Percentiles rank a stretch among this genome's conserved stretches.
Evolutionary conservation across 1,284 basidiomycete species (phyloP).

Genomic region (Cryptococcus jaspeensis): DNA sequence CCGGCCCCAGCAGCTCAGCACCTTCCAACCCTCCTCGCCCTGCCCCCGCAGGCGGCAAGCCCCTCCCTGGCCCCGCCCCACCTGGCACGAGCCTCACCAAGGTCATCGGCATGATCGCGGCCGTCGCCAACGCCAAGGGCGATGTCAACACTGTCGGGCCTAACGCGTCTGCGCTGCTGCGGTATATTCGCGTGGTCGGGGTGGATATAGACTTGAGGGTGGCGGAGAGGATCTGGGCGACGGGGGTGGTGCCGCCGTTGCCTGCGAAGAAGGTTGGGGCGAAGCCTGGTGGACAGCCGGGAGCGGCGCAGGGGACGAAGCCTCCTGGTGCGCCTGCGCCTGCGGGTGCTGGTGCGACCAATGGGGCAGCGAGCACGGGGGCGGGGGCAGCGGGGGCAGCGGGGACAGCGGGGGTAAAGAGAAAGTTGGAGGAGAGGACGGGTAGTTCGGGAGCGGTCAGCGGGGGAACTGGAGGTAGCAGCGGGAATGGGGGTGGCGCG

Average conservation of each 20-base stretch:
- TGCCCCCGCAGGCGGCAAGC: constrained; percentile 7
- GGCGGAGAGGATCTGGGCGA: constrained; percentile 46
- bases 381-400: not conserved
- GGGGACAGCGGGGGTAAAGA: constrained; percentile 18
- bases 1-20: not conserved
- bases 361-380: not conserved
- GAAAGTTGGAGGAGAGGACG: constrained; percentile 24
- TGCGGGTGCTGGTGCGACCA: not conserved
- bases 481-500: not conserved
- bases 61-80: constrained; percentile 38
- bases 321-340: not conserved
- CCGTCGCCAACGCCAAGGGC: constrained; percentile 45
- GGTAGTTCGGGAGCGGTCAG: not conserved
- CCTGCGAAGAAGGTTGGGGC: constrained; percentile 15
- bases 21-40: not conserved
- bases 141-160: constrained; percentile 48
- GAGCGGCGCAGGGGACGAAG: not conserved
- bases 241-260: constrained; percentile 41
- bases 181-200: constrained; percentile 46
- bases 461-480: not conserved
- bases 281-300: not conserved
- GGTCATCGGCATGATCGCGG: constrained; percentile 48
- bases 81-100: constrained; percentile 45
- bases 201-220: constrained; percentile 44
- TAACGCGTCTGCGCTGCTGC: constrained; percentile 40